phyloP scores from a whole-genome alignment of 306 rosid species.

The Cicer chorassanicum region DNA sequence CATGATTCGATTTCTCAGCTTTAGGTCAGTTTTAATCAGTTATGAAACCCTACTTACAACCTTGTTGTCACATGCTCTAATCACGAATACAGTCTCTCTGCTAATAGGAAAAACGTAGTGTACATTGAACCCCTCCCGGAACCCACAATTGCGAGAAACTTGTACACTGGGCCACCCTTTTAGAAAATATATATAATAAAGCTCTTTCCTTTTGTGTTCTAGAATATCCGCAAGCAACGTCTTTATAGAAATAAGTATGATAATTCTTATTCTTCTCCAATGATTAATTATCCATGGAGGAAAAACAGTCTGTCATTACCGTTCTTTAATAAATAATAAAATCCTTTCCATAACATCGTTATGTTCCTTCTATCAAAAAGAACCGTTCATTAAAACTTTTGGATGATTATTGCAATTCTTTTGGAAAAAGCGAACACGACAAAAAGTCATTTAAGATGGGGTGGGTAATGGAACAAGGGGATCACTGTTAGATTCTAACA shows the following conservation, averaged over 20 bases:
- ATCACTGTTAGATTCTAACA: background rate
- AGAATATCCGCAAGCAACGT: background rate
- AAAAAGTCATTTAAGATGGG: background rate
- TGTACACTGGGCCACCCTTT: background rate
- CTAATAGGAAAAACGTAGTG: background rate
- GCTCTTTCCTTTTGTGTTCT: background rate
- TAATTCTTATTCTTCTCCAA: constrained; percentile 5
- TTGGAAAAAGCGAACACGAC: background rate
- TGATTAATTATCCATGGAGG: constrained; percentile 5
- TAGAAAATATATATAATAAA: constrained; percentile 7
- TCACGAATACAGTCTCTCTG: constrained; percentile 8
- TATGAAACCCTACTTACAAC: background rate
- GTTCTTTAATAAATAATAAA: background rate
- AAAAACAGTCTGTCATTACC: background rate
- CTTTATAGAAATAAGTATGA: background rate
- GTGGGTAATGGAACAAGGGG: background rate
- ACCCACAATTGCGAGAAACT: background rate
- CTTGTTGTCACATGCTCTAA: background rate
- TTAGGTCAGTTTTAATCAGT: background rate
- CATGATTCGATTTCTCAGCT: background rate
- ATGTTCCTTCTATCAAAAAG: background rate
- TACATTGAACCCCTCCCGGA: background rate
- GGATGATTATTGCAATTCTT: background rate
- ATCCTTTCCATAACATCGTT: constrained; percentile 12
- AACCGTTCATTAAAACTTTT: background rate